phyloP scores from a whole-genome alignment of 2,329 filamentous ascomycete species.

The Xylaria sp. region DNA sequence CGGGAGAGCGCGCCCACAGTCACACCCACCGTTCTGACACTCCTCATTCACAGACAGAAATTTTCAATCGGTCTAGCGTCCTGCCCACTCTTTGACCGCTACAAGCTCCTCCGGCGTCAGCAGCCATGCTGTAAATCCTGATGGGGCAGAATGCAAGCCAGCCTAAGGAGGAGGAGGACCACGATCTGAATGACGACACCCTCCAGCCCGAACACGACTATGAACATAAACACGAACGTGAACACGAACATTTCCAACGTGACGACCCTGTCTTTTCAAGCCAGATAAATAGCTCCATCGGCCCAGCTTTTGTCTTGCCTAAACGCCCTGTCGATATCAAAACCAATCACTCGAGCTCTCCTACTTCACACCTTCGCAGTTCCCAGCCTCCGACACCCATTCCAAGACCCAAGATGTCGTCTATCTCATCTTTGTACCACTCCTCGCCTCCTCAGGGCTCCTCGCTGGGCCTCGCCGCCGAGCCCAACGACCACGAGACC shows the following conservation, averaged over 20 bases:
- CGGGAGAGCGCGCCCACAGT: neutral
- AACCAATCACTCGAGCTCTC: conserved; percentile 23
- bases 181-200: conserved; percentile 1
- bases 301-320: conserved; percentile 7
- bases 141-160: conserved; percentile 34
- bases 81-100: neutral
- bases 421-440: conserved; percentile 12
- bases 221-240: no score
- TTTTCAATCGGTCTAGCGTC: neutral
- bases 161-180: conserved; percentile 21
- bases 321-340: neutral
- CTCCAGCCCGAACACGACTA: conserved; percentile 5
- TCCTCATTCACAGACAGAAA: neutral
- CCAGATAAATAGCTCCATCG: conserved; percentile 28
- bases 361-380: conserved; percentile 6
- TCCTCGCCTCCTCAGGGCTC: neutral
- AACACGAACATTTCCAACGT: neutral
- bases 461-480: conserved; percentile 8
- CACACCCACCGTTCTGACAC: conserved; percentile 5
- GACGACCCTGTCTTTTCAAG: conserved; percentile 33
- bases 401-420: conserved; percentile 27
- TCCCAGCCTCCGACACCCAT: conserved; percentile 13
- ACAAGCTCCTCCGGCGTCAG: conserved; percentile 17
- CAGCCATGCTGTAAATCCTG: conserved; percentile 33
- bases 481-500: neutral